A percentile compares a stretch with the other conserved stretches of the same genome.
These are phyloP conservation scores for Trichosporon sp. DNA, from an alignment of 1,284 basidiomycete genomes.

Conservation along the genomic window DNA sequence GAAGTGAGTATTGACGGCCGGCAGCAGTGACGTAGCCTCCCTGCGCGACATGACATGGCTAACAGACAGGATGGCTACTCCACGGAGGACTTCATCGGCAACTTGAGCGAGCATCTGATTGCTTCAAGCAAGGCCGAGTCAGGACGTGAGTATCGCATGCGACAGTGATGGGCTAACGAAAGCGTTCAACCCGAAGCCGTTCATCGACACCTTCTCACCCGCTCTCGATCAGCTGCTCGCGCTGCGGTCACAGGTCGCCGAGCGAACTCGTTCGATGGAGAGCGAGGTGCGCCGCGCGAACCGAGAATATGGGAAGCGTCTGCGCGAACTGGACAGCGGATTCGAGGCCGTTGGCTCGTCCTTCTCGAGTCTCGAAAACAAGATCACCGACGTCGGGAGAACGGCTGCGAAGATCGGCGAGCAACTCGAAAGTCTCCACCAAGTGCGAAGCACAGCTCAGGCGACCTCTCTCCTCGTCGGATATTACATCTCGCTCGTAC, in stretches of 20 bases:
- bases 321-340: constrained; percentile 82
- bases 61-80: constrained; percentile 75
- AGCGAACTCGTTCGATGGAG: constrained; percentile 84
- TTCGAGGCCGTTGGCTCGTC: constrained; percentile 86
- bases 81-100: constrained; percentile 81
- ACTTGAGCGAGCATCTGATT: constrained; percentile 80
- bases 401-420: constrained; percentile 94
- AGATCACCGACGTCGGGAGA: constrained; percentile 87
- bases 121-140: constrained; percentile 72
- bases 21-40: neutral
- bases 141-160: constrained; percentile 60
- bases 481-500: constrained; percentile 88
- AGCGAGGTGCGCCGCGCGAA: constrained; percentile 85
- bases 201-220: constrained; percentile 84
- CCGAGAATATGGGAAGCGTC: constrained; percentile 87
- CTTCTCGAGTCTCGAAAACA: constrained; percentile 76
- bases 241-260: constrained; percentile 79
- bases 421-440: constrained; percentile 91
- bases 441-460: constrained; percentile 86
- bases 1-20: constrained; percentile 52
- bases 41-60: neutral
- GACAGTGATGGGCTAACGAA: neutral
- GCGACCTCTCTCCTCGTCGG: constrained; percentile 92
- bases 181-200: constrained; percentile 93
- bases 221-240: constrained; percentile 81